Conservation (phyloP, 495 filamentous ascomycete species). For the Neurospora tetrasperma region DNA sequence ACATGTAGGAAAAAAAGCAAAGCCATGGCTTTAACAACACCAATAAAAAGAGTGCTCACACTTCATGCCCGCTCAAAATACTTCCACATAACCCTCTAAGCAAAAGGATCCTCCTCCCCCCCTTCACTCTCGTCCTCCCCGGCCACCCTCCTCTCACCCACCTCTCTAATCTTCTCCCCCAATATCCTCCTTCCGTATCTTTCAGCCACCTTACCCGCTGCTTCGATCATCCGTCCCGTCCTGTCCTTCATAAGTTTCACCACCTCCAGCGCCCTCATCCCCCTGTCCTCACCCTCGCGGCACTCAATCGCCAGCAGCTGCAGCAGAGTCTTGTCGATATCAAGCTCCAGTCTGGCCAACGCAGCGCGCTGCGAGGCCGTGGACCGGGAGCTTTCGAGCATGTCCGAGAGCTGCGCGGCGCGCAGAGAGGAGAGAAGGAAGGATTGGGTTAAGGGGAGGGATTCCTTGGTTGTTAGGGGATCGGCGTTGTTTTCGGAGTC, state of each 20-base stretch:
- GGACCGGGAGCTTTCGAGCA: constrained; percentile 48
- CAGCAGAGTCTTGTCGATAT: constrained; percentile 77
- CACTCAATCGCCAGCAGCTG: constrained; percentile 88
- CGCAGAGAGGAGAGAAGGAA: constrained; percentile 67
- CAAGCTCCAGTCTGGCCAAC: constrained; percentile 59
- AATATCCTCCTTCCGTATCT: constrained; percentile 66
- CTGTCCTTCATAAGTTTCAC: constrained; percentile 69
- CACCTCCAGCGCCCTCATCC: constrained; percentile 84
- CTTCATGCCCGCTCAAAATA: neutral
- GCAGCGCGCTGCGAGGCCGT: constrained; percentile 51
- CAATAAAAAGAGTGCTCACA: neutral
- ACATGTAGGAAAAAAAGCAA: neutral
- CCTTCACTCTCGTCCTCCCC: constrained; percentile 36
- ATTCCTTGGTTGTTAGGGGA: constrained; percentile 21
- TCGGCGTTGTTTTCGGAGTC: constrained; percentile 25
- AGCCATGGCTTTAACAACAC: neutral
- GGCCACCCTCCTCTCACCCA: constrained; percentile 54
- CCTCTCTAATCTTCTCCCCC: constrained; percentile 75
- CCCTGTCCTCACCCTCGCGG: constrained; percentile 79
- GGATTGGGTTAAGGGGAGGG: constrained; percentile 54
- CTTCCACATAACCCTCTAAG: neutral
- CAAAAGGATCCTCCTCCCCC: constrained; percentile 3
- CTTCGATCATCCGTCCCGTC: constrained; percentile 75
- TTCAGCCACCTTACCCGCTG: constrained; percentile 72
- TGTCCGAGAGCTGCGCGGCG: constrained; percentile 60